Conservation (phyloP, 2,329 filamentous ascomycete species). For the Ophiocordyceps camponoti-leonardi region DNA sequence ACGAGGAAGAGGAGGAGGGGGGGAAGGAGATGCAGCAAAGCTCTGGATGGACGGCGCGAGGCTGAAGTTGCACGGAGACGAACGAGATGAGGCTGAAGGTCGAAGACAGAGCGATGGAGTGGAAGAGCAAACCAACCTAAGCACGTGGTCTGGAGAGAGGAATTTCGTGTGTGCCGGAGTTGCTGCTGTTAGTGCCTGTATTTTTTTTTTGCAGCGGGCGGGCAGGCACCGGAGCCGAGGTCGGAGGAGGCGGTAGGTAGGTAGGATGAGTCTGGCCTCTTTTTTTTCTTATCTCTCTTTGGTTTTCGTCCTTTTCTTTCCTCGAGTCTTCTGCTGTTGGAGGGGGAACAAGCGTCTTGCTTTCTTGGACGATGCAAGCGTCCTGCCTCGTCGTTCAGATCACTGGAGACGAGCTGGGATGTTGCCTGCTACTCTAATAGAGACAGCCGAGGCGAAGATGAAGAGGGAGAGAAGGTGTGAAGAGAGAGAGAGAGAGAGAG, state of each 20-base stretch:
- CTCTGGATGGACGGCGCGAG: neutral
- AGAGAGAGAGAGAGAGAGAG: no score
- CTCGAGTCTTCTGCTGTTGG: no score
- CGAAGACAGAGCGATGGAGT: neutral
- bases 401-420: no score
- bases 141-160: neutral
- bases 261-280: neutral
- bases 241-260: neutral
- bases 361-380: no score
- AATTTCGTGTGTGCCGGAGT: neutral
- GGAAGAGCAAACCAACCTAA: neutral
- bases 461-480: no score
- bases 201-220: neutral
- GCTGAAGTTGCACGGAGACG: neutral
- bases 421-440: no score
- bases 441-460: no score
- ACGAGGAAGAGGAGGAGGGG: slow-evolving; percentile 2
- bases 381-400: no score
- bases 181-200: neutral
- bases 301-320: no score
- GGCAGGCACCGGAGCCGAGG: neutral
- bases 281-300: no score
- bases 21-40: slow-evolving; percentile 3
- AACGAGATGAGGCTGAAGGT: neutral
- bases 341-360: no score